These are phyloP conservation scores for Picochlorum sp. DNA, from an alignment of 139 green algal species.

Conservation along the genomic window DNA sequence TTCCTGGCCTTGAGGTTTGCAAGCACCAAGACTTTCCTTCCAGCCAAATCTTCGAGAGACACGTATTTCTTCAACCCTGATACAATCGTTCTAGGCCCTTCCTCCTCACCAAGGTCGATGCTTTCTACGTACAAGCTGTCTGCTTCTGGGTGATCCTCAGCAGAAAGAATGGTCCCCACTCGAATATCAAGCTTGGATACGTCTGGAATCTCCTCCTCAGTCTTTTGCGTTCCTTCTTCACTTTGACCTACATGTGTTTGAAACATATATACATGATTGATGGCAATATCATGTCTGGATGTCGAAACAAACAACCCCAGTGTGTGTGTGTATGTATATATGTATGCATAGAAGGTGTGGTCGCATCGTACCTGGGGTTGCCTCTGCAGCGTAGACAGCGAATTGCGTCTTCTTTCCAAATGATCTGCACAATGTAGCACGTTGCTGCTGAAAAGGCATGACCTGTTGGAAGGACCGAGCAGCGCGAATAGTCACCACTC, in stretches of 20 bases:
- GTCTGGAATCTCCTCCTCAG: constrained; percentile 1
- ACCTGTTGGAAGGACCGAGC: no score
- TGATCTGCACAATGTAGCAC: no score
- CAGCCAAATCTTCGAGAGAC: constrained; percentile 68
- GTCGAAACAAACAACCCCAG: no score
- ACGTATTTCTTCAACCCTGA: constrained; percentile 89
- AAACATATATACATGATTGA: no score
- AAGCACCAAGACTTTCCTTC: constrained; percentile 69
- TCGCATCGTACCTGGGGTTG: not conserved
- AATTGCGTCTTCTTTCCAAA: not conserved
- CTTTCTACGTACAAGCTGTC: constrained; percentile 91
- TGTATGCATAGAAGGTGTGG: no score
- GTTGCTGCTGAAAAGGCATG: no score
- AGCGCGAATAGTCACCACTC: no score
- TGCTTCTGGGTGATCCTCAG: constrained; percentile 70
- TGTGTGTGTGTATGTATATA: no score
- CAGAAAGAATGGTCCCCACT: constrained; percentile 73
- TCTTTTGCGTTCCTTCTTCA: no score
- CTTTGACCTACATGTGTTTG: no score
- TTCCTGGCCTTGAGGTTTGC: constrained; percentile 93
- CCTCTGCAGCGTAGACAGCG: not conserved
- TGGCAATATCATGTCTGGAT: no score
- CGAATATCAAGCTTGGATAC: constrained; percentile 60
- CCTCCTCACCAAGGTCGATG: constrained; percentile 83
- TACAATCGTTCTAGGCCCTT: constrained; percentile 69